Base-by-base conservation (phyloP, 1,139 yeast species). In the Candida sp. region DNA sequence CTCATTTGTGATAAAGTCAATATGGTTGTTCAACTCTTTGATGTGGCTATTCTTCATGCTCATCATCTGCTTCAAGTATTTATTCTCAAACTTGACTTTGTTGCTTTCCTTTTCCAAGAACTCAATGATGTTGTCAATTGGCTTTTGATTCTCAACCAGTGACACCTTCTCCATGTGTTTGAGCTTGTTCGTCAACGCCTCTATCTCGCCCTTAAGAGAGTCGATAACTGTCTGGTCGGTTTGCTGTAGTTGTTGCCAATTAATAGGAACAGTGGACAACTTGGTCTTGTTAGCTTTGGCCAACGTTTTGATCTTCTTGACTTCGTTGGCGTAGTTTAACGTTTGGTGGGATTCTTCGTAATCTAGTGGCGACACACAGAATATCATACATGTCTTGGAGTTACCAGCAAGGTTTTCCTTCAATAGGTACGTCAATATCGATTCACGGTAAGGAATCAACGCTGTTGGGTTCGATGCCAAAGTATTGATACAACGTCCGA, bases 291-390 rank as follows among this genome's bases (percentile, higher is more conserved):
- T 75, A 3, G 78, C 76, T 39, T 60, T 77, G 0, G 93, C 96
- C 12, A 73, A 68, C 22, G 91, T 86, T 54, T 80, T 79, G 57
- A 89, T 88, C 58, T 77, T 77, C 62, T 88, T 88, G 3, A 90
- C 94, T 53, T 87, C 83, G 40, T 84, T 85, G 1, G 96, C 96
- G 62, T 89, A 89, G 53, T 90, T 75, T 51, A 89, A 70, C 0
- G 96, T 89, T 42, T 89, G 88, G 55, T 82, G 67, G 0, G 90
- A 85, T 59, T 89, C 96, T 25, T 88, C 94, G 60, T 82, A 83
- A 62, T 86, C 91, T 11, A 88, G 75, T 0, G 96, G 93, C 0
- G 93, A 85, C 1, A 88, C 73, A 63, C 93, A 87, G 37, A 90
- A 90, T 7, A 88, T 75, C 93, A 88, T 88, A 40, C 84, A 84